phyloP scores from a whole-genome alignment of 371 early-diverging fungal species.

The Rhizopus stolonifer region DNA sequence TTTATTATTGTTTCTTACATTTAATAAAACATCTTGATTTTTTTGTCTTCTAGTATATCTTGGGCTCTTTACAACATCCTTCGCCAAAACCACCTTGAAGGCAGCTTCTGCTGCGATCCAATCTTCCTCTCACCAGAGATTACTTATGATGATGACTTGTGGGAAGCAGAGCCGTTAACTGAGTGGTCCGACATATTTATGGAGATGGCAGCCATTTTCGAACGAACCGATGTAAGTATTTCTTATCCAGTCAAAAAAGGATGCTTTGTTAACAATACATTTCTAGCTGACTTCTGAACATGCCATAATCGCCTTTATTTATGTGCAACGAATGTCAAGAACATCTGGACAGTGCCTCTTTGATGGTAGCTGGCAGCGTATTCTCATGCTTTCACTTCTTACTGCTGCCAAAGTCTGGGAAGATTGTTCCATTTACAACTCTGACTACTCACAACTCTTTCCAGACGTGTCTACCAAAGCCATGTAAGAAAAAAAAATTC shows the following conservation, averaged over 20 bases:
- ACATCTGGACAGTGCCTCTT: constrained; percentile 62
- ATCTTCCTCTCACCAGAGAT: constrained; percentile 13
- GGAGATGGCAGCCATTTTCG: constrained; percentile 50
- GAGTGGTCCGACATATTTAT: constrained; percentile 35
- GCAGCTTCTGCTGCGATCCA: constrained; percentile 28
- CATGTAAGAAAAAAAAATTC: constrained; percentile 22
- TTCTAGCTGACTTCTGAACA: constrained; percentile 64
- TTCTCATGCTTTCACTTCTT: constrained; percentile 67
- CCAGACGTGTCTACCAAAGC: constrained; percentile 42
- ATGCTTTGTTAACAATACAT: background rate
- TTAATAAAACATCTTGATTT: no score
- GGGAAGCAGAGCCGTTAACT: constrained; percentile 30
- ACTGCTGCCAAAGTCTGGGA: constrained; percentile 87
- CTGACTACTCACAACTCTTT: constrained; percentile 78
- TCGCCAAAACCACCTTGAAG: constrained; percentile 28
- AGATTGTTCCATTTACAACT: constrained; percentile 85
- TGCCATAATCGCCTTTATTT: constrained; percentile 72
- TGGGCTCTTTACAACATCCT: constrained; percentile 35
- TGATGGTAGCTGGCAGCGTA: constrained; percentile 72
- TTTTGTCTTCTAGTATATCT: constrained; percentile 37
- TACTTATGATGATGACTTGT: constrained; percentile 9
- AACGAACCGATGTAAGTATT: constrained; percentile 50
- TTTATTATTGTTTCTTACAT: no score
- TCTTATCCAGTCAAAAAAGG: background rate
- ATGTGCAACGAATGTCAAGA: constrained; percentile 69